Evolutionary conservation across 2,329 filamentous ascomycete genomes (phyloP), one percentile per base, ranked within the genome.

Genomic region (Penicillium expansum): DNA sequence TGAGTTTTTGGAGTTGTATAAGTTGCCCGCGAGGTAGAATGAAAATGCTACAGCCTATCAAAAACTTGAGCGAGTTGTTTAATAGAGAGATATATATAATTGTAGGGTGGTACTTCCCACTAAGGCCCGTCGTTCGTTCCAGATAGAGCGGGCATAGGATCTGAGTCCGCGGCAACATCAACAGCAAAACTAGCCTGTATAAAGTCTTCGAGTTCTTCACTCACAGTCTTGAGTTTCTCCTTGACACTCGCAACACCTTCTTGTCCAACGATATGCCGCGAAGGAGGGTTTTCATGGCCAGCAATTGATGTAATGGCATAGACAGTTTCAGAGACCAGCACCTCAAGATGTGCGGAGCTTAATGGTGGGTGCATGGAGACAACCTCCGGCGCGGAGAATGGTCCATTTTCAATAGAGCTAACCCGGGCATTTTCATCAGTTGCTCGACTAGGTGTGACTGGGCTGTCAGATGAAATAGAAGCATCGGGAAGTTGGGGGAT

Each of bases 181-280:
- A 94, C 92, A 0, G 90, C 88, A 62, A 89, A 82, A 68, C 92
- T 97, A 27, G 92, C 88, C 67, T 96, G 91, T 29, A 96, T 88
- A 74, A 97, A 97, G 65, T 97, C 94, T 73, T 97, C 94, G 55
- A 97, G 78, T 77, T 97, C 94, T 72, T 97, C 92, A 61, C 91
- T 96, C 3, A 97, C 91, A 2, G 92, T 97, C 78, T 95, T 96
- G 55, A 99, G 79, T 77, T 97, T 97, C 76, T 97, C 94, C 73
- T 93, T 95, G 38, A 97, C 93, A 39, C 90, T 90, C 6, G 86
- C 82, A 13, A 93, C 89, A 0, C 91, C 93, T 73, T 97, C 94
- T 53, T 89, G 86, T 0, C 94, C 93, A 2, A 97, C 92, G 67
- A 97, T 97, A 71, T 97, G 93, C 32, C 94, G 82, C 1, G 92